phyloP scores from a whole-genome alignment of 139 green algal species.

The Diplosphaera chodatii region DNA sequence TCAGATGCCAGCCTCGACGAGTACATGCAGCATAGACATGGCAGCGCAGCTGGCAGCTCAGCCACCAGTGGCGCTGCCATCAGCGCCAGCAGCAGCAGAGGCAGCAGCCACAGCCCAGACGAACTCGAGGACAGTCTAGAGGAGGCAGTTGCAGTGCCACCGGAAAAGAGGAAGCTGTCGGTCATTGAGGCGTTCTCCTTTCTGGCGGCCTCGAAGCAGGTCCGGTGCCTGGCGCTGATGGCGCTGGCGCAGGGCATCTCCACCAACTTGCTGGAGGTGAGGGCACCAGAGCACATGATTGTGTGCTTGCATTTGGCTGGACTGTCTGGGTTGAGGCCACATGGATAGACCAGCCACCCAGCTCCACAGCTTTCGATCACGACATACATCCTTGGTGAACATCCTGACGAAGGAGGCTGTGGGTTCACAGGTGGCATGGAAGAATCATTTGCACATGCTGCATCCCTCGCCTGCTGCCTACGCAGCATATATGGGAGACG shows the following conservation, averaged over 20 bases:
- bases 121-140: too few relatives aligned
- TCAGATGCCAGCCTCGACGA: background rate
- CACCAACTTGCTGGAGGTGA: conserved; percentile 77
- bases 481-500: conserved; percentile 73
- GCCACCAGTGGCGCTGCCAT: too few relatives aligned
- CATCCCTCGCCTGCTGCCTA: conserved; percentile 76
- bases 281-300: too few relatives aligned
- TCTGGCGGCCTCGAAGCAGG: conserved; percentile 57
- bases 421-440: conserved; percentile 75
- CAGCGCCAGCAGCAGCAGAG: background rate
- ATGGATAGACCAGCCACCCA: too few relatives aligned
- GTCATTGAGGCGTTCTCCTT: conserved; percentile 43
- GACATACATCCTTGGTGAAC: too few relatives aligned
- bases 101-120: background rate
- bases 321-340: too few relatives aligned
- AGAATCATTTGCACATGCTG: conserved; percentile 81
- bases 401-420: too few relatives aligned
- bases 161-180: conserved; percentile 22
- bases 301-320: too few relatives aligned
- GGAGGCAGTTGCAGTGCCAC: background rate
- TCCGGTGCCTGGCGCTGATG: conserved; percentile 89
- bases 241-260: conserved; percentile 76
- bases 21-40: background rate
- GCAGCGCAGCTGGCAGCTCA: background rate
- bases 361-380: too few relatives aligned